A percentile compares a stretch with the other conserved stretches of the same genome.
Evolutionary conservation across 2,329 filamentous ascomycete genomes (phyloP).

Genomic region (Diaporthe helianthi): DNA sequence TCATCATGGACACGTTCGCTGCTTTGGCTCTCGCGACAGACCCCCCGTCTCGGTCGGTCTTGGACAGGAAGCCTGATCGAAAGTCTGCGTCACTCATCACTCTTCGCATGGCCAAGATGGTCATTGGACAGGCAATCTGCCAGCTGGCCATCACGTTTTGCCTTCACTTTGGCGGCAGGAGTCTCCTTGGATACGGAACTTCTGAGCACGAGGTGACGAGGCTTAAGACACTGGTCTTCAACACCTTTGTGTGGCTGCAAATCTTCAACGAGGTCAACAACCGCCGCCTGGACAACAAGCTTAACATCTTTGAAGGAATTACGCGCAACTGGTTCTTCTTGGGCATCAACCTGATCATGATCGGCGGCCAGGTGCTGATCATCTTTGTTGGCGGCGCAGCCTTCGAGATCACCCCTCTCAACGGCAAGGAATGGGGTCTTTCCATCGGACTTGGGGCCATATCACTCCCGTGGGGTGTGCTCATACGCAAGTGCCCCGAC

Average conservation of each 20-base stretch:
- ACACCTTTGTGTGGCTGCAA: constrained; percentile 87
- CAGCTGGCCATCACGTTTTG: constrained; percentile 74
- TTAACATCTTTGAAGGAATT: constrained; percentile 88
- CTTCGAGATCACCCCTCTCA: constrained; percentile 70
- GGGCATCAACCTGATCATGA: constrained; percentile 79
- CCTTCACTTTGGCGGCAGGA: constrained; percentile 70
- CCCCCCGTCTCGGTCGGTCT: constrained; percentile 45
- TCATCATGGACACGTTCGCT: constrained; percentile 87
- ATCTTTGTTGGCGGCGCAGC: constrained; percentile 80
- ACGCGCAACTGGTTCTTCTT: constrained; percentile 83
- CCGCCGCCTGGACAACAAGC: constrained; percentile 82
- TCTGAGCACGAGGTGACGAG: constrained; percentile 56
- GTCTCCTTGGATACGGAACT: constrained; percentile 63
- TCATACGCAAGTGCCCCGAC: constrained; percentile 79
- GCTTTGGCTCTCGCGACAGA: constrained; percentile 67
- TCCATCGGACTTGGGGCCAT: constrained; percentile 79
- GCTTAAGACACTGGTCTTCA: constrained; percentile 76
- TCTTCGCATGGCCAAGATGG: constrained; percentile 88
- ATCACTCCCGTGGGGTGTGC: constrained; percentile 76
- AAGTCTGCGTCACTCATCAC: constrained; percentile 78
- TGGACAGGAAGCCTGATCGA: constrained; percentile 71
- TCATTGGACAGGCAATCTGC: constrained; percentile 80
- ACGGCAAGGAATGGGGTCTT: constrained; percentile 80
- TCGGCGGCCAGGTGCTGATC: constrained; percentile 84
- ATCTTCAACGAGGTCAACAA: constrained; percentile 89